phyloP scores from a whole-genome alignment of 176 grass and related monocot species.

The Miscanthus lutarioriparius region DNA sequence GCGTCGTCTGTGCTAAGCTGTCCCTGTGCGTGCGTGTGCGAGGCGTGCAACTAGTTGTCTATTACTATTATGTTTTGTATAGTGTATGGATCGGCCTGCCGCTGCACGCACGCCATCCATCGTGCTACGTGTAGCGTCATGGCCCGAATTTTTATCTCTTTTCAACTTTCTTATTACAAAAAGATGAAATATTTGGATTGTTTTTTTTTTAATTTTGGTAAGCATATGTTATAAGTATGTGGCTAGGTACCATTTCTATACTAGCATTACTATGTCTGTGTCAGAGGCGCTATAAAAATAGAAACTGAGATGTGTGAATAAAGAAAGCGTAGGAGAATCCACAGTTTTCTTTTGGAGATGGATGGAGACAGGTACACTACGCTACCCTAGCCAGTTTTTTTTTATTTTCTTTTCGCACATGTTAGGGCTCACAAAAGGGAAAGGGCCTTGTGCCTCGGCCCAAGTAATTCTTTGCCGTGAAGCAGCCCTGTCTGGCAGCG shows the following conservation, averaged over 20 bases:
- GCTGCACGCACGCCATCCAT: neutral
- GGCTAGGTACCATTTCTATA: neutral
- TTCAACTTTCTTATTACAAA: too few species aligned
- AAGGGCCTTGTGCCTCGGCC: too few species aligned
- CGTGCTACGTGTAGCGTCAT: conserved; percentile 2
- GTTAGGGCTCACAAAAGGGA: too few species aligned
- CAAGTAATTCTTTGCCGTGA: too few species aligned
- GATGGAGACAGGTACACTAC: too few species aligned
- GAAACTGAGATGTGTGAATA: neutral
- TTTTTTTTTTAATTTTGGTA: neutral
- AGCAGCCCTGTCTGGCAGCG: too few species aligned
- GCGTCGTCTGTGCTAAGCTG: conserved; percentile 37
- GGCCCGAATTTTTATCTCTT: neutral
- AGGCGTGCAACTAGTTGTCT: neutral
- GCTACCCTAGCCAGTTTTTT: too few species aligned
- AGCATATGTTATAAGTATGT: neutral
- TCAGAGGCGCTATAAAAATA: neutral
- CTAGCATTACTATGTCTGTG: neutral
- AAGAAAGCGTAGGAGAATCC: neutral
- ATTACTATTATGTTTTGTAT: neutral
- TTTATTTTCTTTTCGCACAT: too few species aligned
- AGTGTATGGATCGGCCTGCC: neutral
- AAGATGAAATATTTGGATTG: neutral
- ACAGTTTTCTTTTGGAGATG: too few species aligned
- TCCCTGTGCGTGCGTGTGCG: neutral